These are phyloP conservation scores for Kalmusia sp. DNA, from an alignment of 2,329 filamentous ascomycete species.

Conservation along the genomic window DNA sequence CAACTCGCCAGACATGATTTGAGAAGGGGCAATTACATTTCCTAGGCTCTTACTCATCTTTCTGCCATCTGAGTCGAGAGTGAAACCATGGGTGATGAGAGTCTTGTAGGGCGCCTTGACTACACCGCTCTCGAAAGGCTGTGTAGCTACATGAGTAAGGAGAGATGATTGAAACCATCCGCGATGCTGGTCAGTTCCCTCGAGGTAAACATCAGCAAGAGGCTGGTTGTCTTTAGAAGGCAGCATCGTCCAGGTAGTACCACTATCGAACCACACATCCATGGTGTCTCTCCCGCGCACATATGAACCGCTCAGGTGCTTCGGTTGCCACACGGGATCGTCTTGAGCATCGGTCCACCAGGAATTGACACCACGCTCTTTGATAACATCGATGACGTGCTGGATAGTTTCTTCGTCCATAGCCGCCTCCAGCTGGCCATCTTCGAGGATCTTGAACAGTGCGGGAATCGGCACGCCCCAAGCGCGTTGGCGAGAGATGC, in stretches of 20 bases:
- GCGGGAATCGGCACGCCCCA: constrained; percentile 98
- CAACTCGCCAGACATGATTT: constrained; percentile 86
- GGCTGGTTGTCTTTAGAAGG: constrained; percentile 45
- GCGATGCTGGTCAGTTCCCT: constrained; percentile 94
- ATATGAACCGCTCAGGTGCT: constrained; percentile 67
- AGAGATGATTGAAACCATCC: constrained; percentile 99
- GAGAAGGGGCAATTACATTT: constrained; percentile 79
- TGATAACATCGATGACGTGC: constrained; percentile 82
- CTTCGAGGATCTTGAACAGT: constrained; percentile 70
- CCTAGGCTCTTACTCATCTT: constrained; percentile 99
- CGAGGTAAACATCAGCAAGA: constrained; percentile 84
- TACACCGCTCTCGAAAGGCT: constrained; percentile 36
- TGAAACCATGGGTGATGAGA: constrained; percentile 95
- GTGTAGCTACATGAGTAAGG: constrained; percentile 79
- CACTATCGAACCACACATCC: constrained; percentile 99
- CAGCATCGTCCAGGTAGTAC: constrained; percentile 80
- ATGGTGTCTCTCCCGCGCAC: constrained; percentile 90
- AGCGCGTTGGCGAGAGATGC: constrained; percentile 91
- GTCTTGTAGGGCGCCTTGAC: constrained; percentile 77
- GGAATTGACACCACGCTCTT: constrained; percentile 81
- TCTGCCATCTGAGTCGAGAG: constrained; percentile 84
- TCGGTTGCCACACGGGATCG: constrained; percentile 78
- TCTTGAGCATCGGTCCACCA: constrained; percentile 89
- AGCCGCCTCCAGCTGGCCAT: constrained; percentile 70
- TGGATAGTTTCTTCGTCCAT: constrained; percentile 79